Conservation (phyloP, 2,329 filamentous ascomycete species). For the Triangularia setosa region DNA sequence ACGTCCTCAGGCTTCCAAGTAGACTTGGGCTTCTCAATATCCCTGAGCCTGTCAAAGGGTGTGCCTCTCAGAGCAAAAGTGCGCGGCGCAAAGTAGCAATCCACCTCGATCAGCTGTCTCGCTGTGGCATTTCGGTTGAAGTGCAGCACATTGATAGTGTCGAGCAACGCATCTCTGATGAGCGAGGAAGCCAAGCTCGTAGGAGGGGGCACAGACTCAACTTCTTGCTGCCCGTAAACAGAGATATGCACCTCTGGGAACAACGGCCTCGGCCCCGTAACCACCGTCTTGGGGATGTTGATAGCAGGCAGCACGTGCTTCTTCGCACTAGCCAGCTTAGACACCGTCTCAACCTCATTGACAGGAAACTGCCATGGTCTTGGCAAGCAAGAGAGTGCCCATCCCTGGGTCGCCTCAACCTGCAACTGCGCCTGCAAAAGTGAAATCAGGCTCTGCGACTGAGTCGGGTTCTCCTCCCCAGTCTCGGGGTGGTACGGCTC, state of each 20-base stretch:
- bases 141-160: slow-evolving; percentile 91
- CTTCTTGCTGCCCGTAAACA: slow-evolving; percentile 81
- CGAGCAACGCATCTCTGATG: slow-evolving; percentile 78
- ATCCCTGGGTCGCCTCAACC: slow-evolving; percentile 67
- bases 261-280: slow-evolving; percentile 68
- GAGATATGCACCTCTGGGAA: slow-evolving; percentile 95
- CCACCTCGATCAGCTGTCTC: slow-evolving; percentile 86
- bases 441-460: slow-evolving; percentile 66
- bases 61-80: slow-evolving; percentile 94
- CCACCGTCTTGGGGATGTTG: slow-evolving; percentile 69
- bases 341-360: slow-evolving; percentile 57
- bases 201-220: slow-evolving; percentile 80
- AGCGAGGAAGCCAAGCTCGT: slow-evolving; percentile 75
- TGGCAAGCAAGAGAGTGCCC: slow-evolving; percentile 68
- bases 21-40: slow-evolving; percentile 59
- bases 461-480: slow-evolving; percentile 59
- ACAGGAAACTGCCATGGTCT: slow-evolving; percentile 63
- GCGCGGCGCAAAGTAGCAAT: slow-evolving; percentile 85
- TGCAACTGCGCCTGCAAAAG: slow-evolving; percentile 84
- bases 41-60: slow-evolving; percentile 81
- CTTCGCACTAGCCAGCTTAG: slow-evolving; percentile 54
- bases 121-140: slow-evolving; percentile 87
- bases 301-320: slow-evolving; percentile 79
- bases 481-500: slow-evolving; percentile 73
- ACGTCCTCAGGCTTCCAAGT: slow-evolving; percentile 99